These are phyloP conservation scores for Ramichloridium luteum DNA, from an alignment of 2,329 filamentous ascomycete species.

Conservation along the genomic window DNA sequence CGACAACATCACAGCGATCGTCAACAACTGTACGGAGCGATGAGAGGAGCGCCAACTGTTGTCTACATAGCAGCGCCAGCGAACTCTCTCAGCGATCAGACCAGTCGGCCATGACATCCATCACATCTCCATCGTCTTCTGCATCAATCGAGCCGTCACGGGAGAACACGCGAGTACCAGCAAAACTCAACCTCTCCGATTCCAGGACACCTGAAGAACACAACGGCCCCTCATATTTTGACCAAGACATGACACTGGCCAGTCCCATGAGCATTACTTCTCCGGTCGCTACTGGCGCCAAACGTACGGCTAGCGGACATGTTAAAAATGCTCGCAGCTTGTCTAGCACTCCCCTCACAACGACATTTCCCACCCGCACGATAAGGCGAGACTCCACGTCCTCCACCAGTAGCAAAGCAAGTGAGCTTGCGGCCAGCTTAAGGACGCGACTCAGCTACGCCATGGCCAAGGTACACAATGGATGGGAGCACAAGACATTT, in stretches of 20 bases:
- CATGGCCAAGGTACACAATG: constrained; percentile 84
- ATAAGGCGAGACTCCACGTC: constrained; percentile 53
- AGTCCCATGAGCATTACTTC: constrained; percentile 33
- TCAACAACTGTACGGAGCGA: constrained; percentile 17
- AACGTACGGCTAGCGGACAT: constrained; percentile 65
- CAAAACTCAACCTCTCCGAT: constrained; percentile 6
- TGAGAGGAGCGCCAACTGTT: constrained; percentile 12
- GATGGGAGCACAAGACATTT: constrained; percentile 69
- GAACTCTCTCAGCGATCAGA: not conserved
- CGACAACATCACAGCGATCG: constrained; percentile 18
- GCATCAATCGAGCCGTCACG: no score
- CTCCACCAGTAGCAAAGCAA: constrained; percentile 56
- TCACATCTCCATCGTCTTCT: no score
- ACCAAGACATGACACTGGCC: constrained; percentile 17
- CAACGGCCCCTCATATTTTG: constrained; percentile 9
- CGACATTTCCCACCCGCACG: constrained; percentile 27
- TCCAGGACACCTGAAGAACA: constrained; percentile 14
- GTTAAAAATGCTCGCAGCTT: constrained; percentile 49
- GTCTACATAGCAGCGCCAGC: constrained; percentile 6
- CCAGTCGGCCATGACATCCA: no score
- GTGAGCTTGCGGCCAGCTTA: constrained; percentile 74
- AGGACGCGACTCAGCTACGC: constrained; percentile 80
- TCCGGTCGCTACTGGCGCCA: constrained; percentile 40
- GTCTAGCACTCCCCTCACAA: constrained; percentile 17
- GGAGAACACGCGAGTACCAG: no score